phyloP scores from a whole-genome alignment of 1,284 basidiomycete species.

The Trichosporon inkin region DNA sequence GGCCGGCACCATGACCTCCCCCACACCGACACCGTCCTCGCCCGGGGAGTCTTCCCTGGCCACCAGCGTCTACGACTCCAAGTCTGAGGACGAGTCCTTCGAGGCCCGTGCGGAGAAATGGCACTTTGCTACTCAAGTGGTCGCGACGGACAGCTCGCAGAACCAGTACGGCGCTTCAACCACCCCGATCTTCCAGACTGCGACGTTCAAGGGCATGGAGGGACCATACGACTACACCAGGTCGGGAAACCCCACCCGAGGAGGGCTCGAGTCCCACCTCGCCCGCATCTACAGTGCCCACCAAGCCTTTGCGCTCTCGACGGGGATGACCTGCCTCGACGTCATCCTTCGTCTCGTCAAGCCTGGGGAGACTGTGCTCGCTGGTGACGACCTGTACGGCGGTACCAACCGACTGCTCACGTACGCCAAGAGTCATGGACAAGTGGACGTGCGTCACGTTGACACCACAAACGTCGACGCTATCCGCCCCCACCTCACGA shows the following conservation, averaged over 20 bases:
- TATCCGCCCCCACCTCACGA: conserved; percentile 62
- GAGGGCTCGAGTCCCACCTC: conserved; percentile 89
- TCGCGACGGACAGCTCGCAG: conserved; percentile 79
- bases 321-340: conserved; percentile 97
- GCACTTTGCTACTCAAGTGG: conserved; percentile 55
- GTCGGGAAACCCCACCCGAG: conserved; percentile 94
- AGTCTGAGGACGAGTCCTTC: conserved; percentile 33
- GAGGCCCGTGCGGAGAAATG: conserved; percentile 37
- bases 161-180: conserved; percentile 94
- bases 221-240: conserved; percentile 87
- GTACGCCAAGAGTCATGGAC: conserved; percentile 83
- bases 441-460: conserved; percentile 86
- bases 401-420: conserved; percentile 92
- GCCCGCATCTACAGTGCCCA: conserved; percentile 87
- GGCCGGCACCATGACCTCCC: conserved; percentile 7
- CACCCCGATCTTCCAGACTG: conserved; percentile 95
- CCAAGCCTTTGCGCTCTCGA: conserved; percentile 86
- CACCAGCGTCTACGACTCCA: conserved; percentile 32
- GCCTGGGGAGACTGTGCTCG: conserved; percentile 90
- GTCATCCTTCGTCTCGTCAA: conserved; percentile 90
- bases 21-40: conserved; percentile 28
- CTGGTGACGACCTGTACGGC: conserved; percentile 96
- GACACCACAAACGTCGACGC: conserved; percentile 68
- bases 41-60: conserved; percentile 39
- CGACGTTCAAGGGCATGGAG: conserved; percentile 94